These are phyloP conservation scores for Moringa oleifera DNA, from an alignment of 345 rosid genomes.

Conservation along the genomic window DNA sequence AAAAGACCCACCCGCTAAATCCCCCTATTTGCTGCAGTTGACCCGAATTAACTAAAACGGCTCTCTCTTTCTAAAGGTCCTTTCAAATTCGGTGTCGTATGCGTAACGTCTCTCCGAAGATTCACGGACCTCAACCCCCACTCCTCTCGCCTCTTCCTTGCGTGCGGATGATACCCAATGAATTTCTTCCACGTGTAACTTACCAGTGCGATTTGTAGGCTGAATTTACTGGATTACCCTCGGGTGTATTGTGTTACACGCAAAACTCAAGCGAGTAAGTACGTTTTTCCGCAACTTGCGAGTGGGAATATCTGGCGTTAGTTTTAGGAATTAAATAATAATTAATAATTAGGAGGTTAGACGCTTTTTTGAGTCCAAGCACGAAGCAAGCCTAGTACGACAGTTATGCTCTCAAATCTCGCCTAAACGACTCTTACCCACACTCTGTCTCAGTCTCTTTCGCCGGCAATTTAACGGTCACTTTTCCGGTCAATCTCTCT, in stretches of 20 bases:
- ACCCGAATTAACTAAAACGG: no score
- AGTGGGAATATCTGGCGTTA: no score
- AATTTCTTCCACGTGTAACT: neutral
- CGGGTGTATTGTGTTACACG: neutral
- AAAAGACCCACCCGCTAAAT: no score
- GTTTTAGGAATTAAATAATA: neutral
- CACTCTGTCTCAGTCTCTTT: conserved; percentile 6
- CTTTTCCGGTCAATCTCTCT: conserved; percentile 14
- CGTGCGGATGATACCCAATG: no score
- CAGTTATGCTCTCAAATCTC: conserved; percentile 52
- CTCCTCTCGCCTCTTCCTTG: neutral
- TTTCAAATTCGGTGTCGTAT: conserved; percentile 18
- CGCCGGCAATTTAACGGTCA: conserved; percentile 47
- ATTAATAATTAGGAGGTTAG: neutral
- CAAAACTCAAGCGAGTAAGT: conserved; percentile 20
- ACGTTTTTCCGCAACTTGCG: neutral
- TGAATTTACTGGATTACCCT: conserved; percentile 9
- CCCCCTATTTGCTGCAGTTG: no score
- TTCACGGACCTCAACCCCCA: conserved; percentile 22
- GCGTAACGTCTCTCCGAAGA: conserved; percentile 59
- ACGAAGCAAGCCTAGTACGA: conserved; percentile 16
- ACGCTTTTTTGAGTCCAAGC: neutral
- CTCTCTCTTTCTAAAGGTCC: no score
- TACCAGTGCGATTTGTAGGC: no score
- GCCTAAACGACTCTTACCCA: conserved; percentile 24